Conservation (phyloP, 78 protist species). For the Dictyostelium intermedium region DNA sequence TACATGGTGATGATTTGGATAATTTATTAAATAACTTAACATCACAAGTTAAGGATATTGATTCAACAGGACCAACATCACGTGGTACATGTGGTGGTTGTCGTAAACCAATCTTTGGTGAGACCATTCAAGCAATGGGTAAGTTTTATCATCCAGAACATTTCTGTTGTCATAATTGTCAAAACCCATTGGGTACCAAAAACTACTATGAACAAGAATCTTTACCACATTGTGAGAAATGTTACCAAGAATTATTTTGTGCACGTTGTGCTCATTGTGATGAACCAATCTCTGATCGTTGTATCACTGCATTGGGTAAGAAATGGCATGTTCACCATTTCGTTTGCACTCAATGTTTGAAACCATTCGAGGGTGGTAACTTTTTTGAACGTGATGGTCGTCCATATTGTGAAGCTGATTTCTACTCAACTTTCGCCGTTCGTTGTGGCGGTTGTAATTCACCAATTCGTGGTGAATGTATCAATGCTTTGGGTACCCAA, state of each 20-base stretch:
- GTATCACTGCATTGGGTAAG: conserved; percentile 83
- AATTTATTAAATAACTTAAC: conserved; percentile 63
- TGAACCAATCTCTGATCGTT: conserved; percentile 82
- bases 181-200: conserved; percentile 78
- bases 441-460: conserved; percentile 76
- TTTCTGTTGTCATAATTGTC: conserved; percentile 72
- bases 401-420: conserved; percentile 84
- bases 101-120: conserved; percentile 82
- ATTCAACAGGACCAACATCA: conserved; percentile 58
- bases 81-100: conserved; percentile 75
- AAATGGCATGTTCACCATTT: conserved; percentile 84
- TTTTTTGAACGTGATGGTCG: conserved; percentile 84
- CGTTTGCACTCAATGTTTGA: conserved; percentile 79
- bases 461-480: conserved; percentile 82
- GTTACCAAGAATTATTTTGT: conserved; percentile 80
- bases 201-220: conserved; percentile 70
- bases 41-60: conserved; percentile 66
- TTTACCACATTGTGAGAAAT: conserved; percentile 80
- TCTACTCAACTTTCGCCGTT: conserved; percentile 61
- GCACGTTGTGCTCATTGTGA: conserved; percentile 85
- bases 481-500: conserved; percentile 85
- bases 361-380: conserved; percentile 82
- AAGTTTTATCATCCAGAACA: conserved; percentile 85
- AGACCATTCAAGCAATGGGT: conserved; percentile 83
- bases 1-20: conserved; percentile 77